Percentiles rank a stretch among this genome's conserved stretches.
These are phyloP conservation scores for Coniochaeta sp. DNA, from an alignment of 2,329 filamentous ascomycete genomes.

Conservation along the genomic window DNA sequence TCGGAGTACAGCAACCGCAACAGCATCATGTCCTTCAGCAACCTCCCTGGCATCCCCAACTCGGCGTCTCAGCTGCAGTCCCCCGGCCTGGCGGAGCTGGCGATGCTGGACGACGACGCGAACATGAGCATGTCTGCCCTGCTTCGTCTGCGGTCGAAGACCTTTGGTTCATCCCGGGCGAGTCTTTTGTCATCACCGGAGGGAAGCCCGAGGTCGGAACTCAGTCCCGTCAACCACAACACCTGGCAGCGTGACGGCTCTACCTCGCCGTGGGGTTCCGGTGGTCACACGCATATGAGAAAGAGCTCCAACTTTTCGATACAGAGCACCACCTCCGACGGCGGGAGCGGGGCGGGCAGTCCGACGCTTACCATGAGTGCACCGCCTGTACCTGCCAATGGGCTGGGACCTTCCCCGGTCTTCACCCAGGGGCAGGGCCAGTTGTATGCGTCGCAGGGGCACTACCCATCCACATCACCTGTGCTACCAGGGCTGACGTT, in stretches of 20 bases:
- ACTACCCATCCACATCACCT: background rate
- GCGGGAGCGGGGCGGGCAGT: conserved; percentile 37
- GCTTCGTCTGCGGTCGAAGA: conserved; percentile 65
- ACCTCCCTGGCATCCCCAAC: too few species aligned
- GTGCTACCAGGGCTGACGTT: conserved; percentile 6
- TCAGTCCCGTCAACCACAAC: conserved; percentile 16
- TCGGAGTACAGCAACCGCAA: conserved; percentile 96
- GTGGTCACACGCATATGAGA: conserved; percentile 27
- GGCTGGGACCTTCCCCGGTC: background rate
- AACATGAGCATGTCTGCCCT: conserved; percentile 70
- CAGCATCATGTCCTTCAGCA: conserved; percentile 68
- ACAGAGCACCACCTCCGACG: conserved; percentile 41
- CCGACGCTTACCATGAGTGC: conserved; percentile 40
- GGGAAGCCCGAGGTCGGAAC: conserved; percentile 42
- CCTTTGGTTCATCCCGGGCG: conserved; percentile 75
- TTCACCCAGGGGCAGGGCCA: too few species aligned
- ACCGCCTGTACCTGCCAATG: conserved; percentile 14
- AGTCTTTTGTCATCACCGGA: conserved; percentile 58
- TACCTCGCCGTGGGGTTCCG: conserved; percentile 33
- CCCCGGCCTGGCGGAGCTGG: conserved; percentile 71
- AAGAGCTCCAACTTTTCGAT: conserved; percentile 43
- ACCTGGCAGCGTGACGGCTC: conserved; percentile 31
- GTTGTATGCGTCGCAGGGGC: too few species aligned
- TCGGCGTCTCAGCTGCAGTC: conserved; percentile 58
- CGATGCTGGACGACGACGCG: conserved; percentile 55